Evolutionary conservation across 2,329 filamentous ascomycete species (phyloP).

Genomic region (Sporothrix inflata): DNA sequence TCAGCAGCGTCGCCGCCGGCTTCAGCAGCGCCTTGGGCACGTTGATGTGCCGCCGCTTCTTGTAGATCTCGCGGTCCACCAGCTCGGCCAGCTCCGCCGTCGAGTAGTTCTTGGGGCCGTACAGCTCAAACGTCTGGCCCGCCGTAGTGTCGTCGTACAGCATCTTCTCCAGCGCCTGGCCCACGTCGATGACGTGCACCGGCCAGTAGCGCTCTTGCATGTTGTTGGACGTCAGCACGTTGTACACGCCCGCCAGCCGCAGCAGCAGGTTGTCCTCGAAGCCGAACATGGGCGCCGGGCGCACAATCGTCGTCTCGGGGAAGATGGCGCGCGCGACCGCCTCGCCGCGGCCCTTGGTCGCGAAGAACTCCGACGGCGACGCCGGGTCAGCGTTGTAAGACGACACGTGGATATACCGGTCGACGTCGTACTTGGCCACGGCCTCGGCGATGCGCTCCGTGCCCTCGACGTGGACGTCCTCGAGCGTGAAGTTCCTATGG

Average conservation of each 20-base stretch:
- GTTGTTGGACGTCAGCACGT: constrained; percentile 87
- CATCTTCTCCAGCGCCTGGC: constrained; percentile 85
- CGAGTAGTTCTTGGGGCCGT: constrained; percentile 90
- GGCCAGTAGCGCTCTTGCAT: constrained; percentile 91
- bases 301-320: constrained; percentile 95
- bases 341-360: constrained; percentile 86
- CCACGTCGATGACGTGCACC: constrained; percentile 93
- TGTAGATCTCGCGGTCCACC: constrained; percentile 90
- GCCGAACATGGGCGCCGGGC: constrained; percentile 90
- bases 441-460: constrained; percentile 90
- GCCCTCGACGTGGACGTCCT: constrained; percentile 92
- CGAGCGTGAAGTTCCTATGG: constrained; percentile 85
- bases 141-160: constrained; percentile 88
- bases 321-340: constrained; percentile 83
- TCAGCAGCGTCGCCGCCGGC: constrained; percentile 72
- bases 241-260: constrained; percentile 77
- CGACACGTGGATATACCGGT: constrained; percentile 95
- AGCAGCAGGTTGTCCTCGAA: constrained; percentile 92
- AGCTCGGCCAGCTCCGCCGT: constrained; percentile 83
- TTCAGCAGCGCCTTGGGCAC: constrained; percentile 80
- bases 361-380: constrained; percentile 85
- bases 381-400: constrained; percentile 85
- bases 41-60: constrained; percentile 88
- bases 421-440: constrained; percentile 95
- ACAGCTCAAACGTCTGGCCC: constrained; percentile 90